Percentiles rank a stretch among this genome's conserved stretches.
Evolutionary conservation across 306 rosid genomes (phyloP).

Genomic region (Vigna trinervia): DNA sequence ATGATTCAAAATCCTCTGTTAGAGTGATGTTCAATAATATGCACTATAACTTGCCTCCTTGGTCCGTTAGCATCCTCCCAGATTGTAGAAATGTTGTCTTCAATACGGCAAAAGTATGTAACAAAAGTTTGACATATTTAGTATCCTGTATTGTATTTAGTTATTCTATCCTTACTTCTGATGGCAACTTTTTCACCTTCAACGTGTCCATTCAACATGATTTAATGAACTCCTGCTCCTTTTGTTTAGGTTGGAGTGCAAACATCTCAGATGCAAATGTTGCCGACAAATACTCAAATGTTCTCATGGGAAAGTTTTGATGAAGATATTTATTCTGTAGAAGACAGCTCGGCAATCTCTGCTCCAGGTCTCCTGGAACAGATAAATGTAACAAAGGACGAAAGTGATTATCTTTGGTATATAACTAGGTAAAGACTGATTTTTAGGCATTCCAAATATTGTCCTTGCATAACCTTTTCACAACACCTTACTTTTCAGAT

Average conservation of each 20-base stretch:
- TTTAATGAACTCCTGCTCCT: constrained; percentile 22
- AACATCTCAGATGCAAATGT: constrained; percentile 83
- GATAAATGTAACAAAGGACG: constrained; percentile 78
- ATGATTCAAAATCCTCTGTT: constrained; percentile 61
- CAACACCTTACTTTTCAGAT: background rate
- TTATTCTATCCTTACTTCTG: constrained; percentile 11
- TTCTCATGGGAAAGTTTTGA: constrained; percentile 77
- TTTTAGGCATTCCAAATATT: background rate
- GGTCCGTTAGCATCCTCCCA: constrained; percentile 87
- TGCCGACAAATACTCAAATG: constrained; percentile 62
- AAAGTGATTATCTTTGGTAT: constrained; percentile 89
- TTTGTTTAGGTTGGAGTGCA: constrained; percentile 80
- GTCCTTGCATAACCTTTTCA: background rate
- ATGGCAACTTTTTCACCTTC: background rate
- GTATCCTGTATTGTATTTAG: background rate
- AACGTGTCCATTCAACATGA: constrained; percentile 14
- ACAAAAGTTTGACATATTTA: background rate
- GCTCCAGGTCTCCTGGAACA: constrained; percentile 81
- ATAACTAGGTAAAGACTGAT: constrained; percentile 69
- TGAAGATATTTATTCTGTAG: constrained; percentile 66
- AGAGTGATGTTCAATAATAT: constrained; percentile 83
- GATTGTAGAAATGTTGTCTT: constrained; percentile 83
- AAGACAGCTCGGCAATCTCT: constrained; percentile 65
- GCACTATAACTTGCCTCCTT: constrained; percentile 86
- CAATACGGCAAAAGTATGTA: constrained; percentile 79